These are phyloP conservation scores for Pythium sukuiense DNA, from an alignment of 352 stramenopile species.

Conservation along the genomic window DNA sequence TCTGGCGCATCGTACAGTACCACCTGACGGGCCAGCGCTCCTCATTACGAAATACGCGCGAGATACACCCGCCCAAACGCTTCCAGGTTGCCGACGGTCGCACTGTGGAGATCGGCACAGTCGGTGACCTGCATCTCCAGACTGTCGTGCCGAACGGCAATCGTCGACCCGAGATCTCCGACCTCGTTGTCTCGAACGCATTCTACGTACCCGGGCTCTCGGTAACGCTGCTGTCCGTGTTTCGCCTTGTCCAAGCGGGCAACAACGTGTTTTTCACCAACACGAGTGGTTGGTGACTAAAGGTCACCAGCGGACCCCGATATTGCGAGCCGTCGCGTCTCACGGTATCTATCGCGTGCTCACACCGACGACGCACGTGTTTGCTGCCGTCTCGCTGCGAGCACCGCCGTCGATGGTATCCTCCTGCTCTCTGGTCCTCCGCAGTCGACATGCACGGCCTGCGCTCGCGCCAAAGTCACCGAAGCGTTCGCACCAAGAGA, in stretches of 20 bases:
- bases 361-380: too few relatives aligned
- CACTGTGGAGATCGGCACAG: not conserved
- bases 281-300: not conserved
- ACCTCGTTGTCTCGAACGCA: not conserved
- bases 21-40: conserved; percentile 4
- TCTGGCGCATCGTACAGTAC: conserved; percentile 4
- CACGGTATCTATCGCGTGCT: too few relatives aligned
- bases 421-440: too few relatives aligned
- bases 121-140: not conserved
- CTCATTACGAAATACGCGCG: not conserved
- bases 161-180: too few relatives aligned
- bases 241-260: not conserved
- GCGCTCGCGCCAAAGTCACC: too few relatives aligned
- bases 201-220: not conserved
- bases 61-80: too few relatives aligned
- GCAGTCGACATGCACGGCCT: too few relatives aligned
- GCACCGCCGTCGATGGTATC: too few relatives aligned
- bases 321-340: too few relatives aligned
- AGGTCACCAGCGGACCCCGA: not conserved
- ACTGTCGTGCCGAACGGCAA: not conserved
- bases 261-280: not conserved
- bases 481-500: too few relatives aligned
- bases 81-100: not conserved
- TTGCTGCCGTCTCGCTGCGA: too few relatives aligned
- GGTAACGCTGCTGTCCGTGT: conserved; percentile 9